A percentile compares a stretch with the other conserved stretches of the same genome.
Evolutionary conservation across 1,139 yeast species (phyloP).

Genomic region (Kodamaea sp.): DNA sequence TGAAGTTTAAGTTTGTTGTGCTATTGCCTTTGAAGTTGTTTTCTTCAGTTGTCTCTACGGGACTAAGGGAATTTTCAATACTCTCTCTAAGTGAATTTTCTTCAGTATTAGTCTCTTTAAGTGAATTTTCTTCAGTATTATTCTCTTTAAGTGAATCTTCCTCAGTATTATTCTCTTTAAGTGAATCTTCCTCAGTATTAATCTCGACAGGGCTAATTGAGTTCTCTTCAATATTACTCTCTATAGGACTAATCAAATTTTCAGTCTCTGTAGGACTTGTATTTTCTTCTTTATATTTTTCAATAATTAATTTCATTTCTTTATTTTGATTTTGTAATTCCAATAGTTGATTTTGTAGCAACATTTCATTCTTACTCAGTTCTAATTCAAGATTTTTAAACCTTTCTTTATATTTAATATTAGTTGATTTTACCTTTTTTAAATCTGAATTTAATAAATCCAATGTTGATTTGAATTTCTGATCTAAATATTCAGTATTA

Average conservation of each 20-base stretch:
- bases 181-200: background rate
- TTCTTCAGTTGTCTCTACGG: too few species aligned
- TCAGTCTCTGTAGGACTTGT: too few species aligned
- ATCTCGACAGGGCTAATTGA: background rate
- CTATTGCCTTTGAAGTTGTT: too few species aligned
- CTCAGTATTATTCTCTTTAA: slow-evolving; percentile 10
- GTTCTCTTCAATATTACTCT: slow-evolving; percentile 15
- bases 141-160: background rate
- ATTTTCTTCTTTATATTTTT: too few species aligned
- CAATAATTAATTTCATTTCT: too few species aligned
- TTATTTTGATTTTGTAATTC: too few species aligned
- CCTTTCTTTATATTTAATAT: slow-evolving; percentile 20
- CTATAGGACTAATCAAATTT: too few species aligned
- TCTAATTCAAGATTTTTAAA: slow-evolving; percentile 20
- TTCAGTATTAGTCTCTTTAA: slow-evolving; percentile 4
- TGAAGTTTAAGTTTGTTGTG: slow-evolving; percentile 3
- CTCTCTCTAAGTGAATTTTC: background rate
- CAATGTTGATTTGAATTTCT: slow-evolving; percentile 21
- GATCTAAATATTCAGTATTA: slow-evolving; percentile 25
- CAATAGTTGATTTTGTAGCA: too few species aligned
- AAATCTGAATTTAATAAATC: slow-evolving; percentile 21
- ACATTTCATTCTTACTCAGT: slow-evolving; percentile 7
- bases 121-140: background rate
- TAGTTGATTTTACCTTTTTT: slow-evolving; percentile 17
- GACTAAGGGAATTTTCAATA: background rate